Evolutionary conservation across 805 yeast genomes (phyloP), one percentile per base, ranked within the genome.

Genomic region (Myxozyma melibiosi): DNA sequence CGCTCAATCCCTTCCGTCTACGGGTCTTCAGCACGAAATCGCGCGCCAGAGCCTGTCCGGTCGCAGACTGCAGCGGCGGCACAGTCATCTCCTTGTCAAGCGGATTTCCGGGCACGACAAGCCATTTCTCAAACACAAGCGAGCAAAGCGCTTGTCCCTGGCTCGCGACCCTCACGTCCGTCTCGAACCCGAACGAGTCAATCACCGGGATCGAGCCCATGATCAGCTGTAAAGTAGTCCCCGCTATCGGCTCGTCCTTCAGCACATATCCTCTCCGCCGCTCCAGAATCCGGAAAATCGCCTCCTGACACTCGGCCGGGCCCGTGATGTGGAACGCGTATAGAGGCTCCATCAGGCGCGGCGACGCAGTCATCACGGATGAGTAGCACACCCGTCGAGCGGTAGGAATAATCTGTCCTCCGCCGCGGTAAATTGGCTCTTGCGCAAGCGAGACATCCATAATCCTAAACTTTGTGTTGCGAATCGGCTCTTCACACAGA

Each of bases 11-110:
- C 69, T 90, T 92, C 65, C 97, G 80, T 65, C 84, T 82, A 69
- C 99, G 79, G 0, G 97, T 90, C 70, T 95, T 94, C 73, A 89
- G 73, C 30, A 90, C 85, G 66, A 90, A 89, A 71, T 94, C 99
- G 55, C 99, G 77, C 0, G 97, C 92, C 56, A 91, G 73, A 2
- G 87, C 83, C 8, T 75, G 74, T 0, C 77, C 72, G 4, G 86
- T 84, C 1, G 94, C 96, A 0, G 96, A 88, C 64, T 83, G 83
- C 68, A 92, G 76, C 40, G 84, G 78, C 4, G 90, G 90, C 38
- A 90, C 78, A 46, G 72, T 74, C 16, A 81, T 80, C 31, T 81
- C 79, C 22, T 74, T 73, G 69, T 92, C 96, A 65, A 92, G 67
- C 7, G 97, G 98, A 73, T 92, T 90, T 0, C 99, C 99, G 1